Base-by-base conservation (phyloP, 1,284 basidiomycete species). In the Pseudozyma thailandica region DNA sequence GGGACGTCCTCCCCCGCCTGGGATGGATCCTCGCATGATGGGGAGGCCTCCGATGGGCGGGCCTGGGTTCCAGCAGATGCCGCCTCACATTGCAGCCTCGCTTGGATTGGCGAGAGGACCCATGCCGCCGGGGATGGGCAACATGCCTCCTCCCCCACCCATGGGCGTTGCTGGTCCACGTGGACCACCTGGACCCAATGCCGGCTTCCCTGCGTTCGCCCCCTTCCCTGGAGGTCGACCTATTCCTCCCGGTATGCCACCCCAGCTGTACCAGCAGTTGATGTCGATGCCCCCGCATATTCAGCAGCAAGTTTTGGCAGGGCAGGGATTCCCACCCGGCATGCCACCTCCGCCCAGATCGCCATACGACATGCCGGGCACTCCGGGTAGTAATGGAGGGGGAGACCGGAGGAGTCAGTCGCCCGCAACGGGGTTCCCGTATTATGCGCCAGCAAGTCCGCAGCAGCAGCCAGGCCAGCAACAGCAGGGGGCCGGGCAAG, bases 261-360 rank as follows among this genome's bases (percentile, higher is more conserved):
- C 73, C 18, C 76, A 78, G 48, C 37, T 78, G 31, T 77, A 78
- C 59, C 76, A 78, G 58, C 76, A 78, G 44, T 52, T 78, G 47
- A 78, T 78, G 76, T 61, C 50, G 51, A 61, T 78, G 52, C 76
- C 76, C 8, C 76, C 76, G 26, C 76, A 78, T 49, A 73, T 76
- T 27, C 76, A 78, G 53, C 74, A 77, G 54, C 75, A 77, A 39
- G 50, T 77, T 15, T 42, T 78, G 21, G 54, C 71, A 3, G 63
- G 61, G 3, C 61, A 66, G 21, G 56, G 47, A 4, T 69, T 64
- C 53, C 50, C 60, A 4, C 57, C 61, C 13, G 64, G 50, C 1
- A 70, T 70, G 60, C 54, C 59, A 12, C 37, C 30, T 12, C 60
- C 59, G 13, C 65, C 62, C 7, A 39, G 60, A 3, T 57, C 51